These are phyloP conservation scores for Phyllosticta capitalensis DNA, from an alignment of 2,329 filamentous ascomycete species.

Conservation along the genomic window DNA sequence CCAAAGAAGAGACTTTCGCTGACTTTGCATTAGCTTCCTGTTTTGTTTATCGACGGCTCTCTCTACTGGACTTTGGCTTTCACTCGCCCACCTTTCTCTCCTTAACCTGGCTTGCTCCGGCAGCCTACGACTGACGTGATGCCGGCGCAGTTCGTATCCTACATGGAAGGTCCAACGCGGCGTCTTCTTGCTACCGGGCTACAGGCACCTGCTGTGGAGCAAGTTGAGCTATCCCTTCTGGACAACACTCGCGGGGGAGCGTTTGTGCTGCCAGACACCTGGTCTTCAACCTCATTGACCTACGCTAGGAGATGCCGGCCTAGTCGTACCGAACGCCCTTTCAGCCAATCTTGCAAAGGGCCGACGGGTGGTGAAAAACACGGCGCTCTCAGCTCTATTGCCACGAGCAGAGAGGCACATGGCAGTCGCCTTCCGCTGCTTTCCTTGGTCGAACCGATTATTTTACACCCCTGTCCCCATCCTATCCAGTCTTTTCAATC, in stretches of 20 bases:
- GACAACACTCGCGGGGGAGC: background rate
- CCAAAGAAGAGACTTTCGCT: background rate
- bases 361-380: background rate
- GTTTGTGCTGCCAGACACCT: background rate
- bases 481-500: background rate
- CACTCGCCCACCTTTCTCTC: background rate
- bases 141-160: background rate
- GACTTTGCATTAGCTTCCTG: background rate
- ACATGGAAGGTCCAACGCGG: background rate
- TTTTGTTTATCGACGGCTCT: background rate
- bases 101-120: background rate
- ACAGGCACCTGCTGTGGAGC: background rate
- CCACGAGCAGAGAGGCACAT: background rate
- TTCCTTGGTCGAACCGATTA: background rate
- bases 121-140: background rate
- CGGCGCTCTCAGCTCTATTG: background rate
- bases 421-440: background rate
- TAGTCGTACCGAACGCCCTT: background rate
- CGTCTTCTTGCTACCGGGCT: background rate
- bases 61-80: background rate
- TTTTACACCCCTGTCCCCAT: background rate
- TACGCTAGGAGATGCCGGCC: background rate
- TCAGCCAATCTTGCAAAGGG: background rate
- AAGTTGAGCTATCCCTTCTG: background rate
- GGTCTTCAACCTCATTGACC: background rate